phyloP scores from a whole-genome alignment of 2,329 filamentous ascomycete species.

The Parastagonospora avenae region DNA sequence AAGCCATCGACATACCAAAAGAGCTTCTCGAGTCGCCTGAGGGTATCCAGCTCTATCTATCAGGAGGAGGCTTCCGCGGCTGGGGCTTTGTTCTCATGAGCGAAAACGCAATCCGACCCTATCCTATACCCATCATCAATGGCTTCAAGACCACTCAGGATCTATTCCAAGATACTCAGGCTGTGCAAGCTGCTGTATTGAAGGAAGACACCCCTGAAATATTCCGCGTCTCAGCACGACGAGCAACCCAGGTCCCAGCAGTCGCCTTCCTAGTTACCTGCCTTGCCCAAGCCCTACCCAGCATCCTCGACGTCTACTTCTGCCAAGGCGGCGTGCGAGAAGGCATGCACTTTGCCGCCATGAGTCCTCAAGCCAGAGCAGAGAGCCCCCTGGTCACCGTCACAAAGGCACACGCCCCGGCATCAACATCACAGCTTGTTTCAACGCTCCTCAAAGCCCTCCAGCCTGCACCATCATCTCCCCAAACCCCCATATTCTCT shows the following conservation, averaged over 20 bases:
- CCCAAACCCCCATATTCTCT: constrained; percentile 48
- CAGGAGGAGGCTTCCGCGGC: constrained; percentile 86
- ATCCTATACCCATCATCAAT: constrained; percentile 83
- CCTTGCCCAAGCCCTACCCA: constrained; percentile 70
- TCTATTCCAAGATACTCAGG: constrained; percentile 63
- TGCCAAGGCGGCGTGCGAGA: constrained; percentile 88
- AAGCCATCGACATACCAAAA: constrained; percentile 61
- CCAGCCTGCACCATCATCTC: constrained; percentile 16
- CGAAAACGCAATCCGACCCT: constrained; percentile 72
- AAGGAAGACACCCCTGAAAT: constrained; percentile 46
- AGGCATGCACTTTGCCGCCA: constrained; percentile 75
- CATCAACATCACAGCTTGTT: constrained; percentile 54
- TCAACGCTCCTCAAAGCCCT: constrained; percentile 58
- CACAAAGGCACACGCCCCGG: constrained; percentile 59
- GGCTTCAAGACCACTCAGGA: constrained; percentile 70
- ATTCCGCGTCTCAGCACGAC: constrained; percentile 79
- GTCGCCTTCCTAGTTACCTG: constrained; percentile 81
- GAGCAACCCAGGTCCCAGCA: constrained; percentile 81
- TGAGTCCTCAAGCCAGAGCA: constrained; percentile 64
- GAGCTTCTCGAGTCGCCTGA: constrained; percentile 49
- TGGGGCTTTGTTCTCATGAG: constrained; percentile 91
- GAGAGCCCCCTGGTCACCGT: constrained; percentile 70
- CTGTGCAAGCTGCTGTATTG: constrained; percentile 50
- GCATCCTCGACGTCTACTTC: constrained; percentile 74
- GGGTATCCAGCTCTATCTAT: constrained; percentile 74